Evolutionary conservation across 345 rosid species (phyloP), one percentile per base, ranked within the genome.

Genomic region (Gossypium arboreum): DNA sequence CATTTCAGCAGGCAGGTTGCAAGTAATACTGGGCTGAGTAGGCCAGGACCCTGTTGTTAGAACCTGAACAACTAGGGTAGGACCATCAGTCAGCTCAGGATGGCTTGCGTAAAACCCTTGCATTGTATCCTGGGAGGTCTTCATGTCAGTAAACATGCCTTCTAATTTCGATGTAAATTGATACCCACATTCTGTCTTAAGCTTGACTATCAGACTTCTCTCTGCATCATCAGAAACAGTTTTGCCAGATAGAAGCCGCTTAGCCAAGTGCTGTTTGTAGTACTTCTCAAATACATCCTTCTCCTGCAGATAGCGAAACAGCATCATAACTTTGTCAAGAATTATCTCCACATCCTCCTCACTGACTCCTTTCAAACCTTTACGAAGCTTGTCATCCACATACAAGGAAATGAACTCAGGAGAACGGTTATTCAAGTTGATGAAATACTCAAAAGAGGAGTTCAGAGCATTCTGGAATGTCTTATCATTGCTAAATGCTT

Each of bases 71-170:
- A 87, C 87, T 66, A 95, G 85, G 45, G 94, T 91, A 27, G 93
- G 97, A 58, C 97, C 94, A 39, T 95, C 99, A 4, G 86, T 88
- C 41, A 90, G 87, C 85, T 93, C 97, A 0, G 93, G 90, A 61
- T 89, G 94, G 81, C 88, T 79, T 12, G 87, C 72, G 66, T 89
- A 86, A 78, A 93, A 95, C 51, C 89, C 97, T 29, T 84, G 93
- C 94, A 92, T 93, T 12, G 99, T 93, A 71, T 95, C 99, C 81
- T 90, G 94, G 71, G 99, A 93, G 57, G 99, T 95, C 85, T 91
- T 95, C 99, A 95, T 95, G 85, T 95, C 99, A 0, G 99, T 95
- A 75, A 95, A 95, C 99, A 95, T 95, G 62, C 99, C 98, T 85
- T 95, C 99, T 45, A 95, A 80, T 81, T 95, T 95, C 7, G 95